These are phyloP conservation scores for Phaffomyces thermotolerans DNA, from an alignment of 805 yeast species.

Conservation along the genomic window DNA sequence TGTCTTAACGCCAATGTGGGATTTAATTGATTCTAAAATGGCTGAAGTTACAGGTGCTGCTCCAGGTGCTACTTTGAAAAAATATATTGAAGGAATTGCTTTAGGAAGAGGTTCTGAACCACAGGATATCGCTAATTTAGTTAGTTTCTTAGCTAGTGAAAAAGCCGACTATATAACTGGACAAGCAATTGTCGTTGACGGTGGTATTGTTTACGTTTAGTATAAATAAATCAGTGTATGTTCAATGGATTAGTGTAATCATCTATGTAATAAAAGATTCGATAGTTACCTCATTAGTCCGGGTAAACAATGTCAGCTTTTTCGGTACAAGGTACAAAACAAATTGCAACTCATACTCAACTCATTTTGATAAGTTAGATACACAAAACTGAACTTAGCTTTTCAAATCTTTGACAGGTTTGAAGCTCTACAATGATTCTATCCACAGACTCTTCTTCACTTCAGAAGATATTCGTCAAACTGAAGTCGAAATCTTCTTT, in stretches of 20 bases:
- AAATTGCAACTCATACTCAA: too few relatives aligned
- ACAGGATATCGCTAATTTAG: constrained; percentile 30
- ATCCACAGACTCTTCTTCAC: constrained; percentile 21
- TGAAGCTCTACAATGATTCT: not conserved
- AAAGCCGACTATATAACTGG: constrained; percentile 33
- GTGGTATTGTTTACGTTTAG: constrained; percentile 25
- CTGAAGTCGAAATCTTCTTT: constrained; percentile 28
- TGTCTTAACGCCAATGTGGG: constrained; percentile 33
- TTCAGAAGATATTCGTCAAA: constrained; percentile 30
- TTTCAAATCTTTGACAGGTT: not conserved
- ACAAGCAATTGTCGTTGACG: constrained; percentile 29
- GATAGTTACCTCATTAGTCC: not conserved
- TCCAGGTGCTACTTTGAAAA: constrained; percentile 22
- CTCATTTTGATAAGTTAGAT: too few relatives aligned
- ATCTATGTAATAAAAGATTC: not conserved
- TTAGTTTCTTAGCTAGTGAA: constrained; percentile 29
- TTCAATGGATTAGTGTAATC: too few relatives aligned
- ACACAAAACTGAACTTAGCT: not conserved
- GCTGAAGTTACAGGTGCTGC: constrained; percentile 22
- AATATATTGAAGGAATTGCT: constrained; percentile 24
- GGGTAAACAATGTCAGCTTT: too few relatives aligned
- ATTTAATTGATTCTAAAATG: constrained; percentile 23
- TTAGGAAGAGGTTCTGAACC: constrained; percentile 30
- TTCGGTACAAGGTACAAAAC: too few relatives aligned
- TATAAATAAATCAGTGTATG: not conserved